Percentiles rank a stretch among this genome's conserved stretches.
These are phyloP conservation scores for Waltergamsia citrina DNA, from an alignment of 2,329 filamentous ascomycete species.

Conservation along the genomic window DNA sequence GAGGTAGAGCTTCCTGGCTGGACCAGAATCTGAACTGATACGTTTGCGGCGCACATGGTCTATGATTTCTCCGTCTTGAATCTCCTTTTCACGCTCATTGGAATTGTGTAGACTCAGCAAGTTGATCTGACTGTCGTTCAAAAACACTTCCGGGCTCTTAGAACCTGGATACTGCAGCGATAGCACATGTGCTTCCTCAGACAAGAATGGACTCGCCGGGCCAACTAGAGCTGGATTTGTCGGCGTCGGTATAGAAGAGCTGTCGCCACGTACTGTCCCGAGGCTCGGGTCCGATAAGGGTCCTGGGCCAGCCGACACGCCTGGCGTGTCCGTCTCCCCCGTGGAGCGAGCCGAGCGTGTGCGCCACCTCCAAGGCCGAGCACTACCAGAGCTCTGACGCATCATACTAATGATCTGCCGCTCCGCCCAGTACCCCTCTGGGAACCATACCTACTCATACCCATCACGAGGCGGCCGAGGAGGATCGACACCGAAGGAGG, in stretches of 20 bases:
- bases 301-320: too few species aligned
- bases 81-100: background rate
- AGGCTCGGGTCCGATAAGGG: constrained; percentile 5
- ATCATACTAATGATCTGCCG: constrained; percentile 23
- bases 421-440: constrained; percentile 54
- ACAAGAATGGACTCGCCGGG: constrained; percentile 32
- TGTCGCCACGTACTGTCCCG: background rate
- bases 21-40: background rate
- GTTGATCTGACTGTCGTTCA: too few species aligned
- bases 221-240: constrained; percentile 6
- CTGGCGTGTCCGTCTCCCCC: constrained; percentile 18
- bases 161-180: constrained; percentile 29
- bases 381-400: constrained; percentile 20
- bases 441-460: constrained; percentile 55
- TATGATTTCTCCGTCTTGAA: background rate
- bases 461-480: constrained; percentile 45
- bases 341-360: constrained; percentile 24
- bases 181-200: constrained; percentile 36
- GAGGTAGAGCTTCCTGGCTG: background rate
- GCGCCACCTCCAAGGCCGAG: constrained; percentile 29
- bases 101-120: background rate
- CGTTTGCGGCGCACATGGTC: background rate
- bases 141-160: too few species aligned
- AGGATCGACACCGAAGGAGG: constrained; percentile 32
- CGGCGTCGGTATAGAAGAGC: background rate